Evolutionary conservation across 2,329 filamentous ascomycete genomes (phyloP), one percentile per base, ranked within the genome.

Genomic region (Aspergillus sp.): DNA sequence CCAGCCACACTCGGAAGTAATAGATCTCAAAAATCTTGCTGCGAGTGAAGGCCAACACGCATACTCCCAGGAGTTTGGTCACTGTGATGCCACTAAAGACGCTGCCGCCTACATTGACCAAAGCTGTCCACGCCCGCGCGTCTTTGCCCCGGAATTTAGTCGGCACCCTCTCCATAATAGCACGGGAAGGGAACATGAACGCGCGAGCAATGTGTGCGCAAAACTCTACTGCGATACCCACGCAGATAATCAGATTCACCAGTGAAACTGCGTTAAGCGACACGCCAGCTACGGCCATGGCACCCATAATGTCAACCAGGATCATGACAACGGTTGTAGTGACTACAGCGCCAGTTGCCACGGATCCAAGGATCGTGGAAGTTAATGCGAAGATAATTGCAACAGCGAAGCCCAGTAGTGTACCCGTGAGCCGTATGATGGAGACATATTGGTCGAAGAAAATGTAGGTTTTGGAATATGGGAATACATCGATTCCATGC

Each of bases 11-110:
- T 47, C 95, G 86, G 83, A 99, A 99, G 78, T 99, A 99, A 79
- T 99, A 99, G 60, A 99, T 92, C 80, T 99, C 96, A 70, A 99
- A 99, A 72, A 99, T 99, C 85, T 98, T 99, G 76, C 91, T 96
- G 54, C 91, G 83, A 7, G 95, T 99, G 71, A 97, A 99, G 0
- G 95, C 95, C 19, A 99, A 82, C 38, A 99, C 95, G 49, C 85
- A 89, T 0, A 99, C 94, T 3, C 95, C 95, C 2, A 99, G 81
- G 1, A 99, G 84, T 78, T 99, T 99, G 2, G 95, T 99, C 55
- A 99, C 83, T 0, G 94, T 98, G 74, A 99, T 99, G 2, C 95
- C 95, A 32, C 90, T 96, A 71, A 99, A 96, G 11, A 99, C 96
- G 49, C 90, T 95, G 5, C 90, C 91, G 2, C 95, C 95, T 0